These are phyloP conservation scores for Coemansia guatemalensis DNA, from an alignment of 192 early-diverging fungal species.

Conservation along the genomic window DNA sequence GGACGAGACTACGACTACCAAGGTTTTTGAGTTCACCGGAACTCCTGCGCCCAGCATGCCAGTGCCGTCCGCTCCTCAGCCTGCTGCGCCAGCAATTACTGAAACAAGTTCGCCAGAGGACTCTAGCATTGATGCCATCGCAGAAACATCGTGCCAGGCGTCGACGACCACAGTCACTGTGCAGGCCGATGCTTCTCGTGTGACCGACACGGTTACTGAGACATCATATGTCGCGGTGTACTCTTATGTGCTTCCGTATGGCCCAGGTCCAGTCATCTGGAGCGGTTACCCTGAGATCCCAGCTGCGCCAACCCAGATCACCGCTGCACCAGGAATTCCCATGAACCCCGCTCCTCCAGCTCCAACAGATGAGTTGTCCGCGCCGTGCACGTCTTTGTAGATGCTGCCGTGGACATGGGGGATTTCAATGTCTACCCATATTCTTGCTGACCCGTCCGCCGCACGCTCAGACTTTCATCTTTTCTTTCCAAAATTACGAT, in stretches of 20 bases:
- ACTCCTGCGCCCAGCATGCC: conserved; percentile 19
- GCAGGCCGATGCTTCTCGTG: conserved; percentile 6
- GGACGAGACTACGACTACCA: background rate
- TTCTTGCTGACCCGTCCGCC: conserved; percentile 2
- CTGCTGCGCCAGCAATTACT: background rate
- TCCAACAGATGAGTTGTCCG: too few species aligned
- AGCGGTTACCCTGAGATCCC: conserved; percentile 13
- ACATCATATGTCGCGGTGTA: conserved; percentile 13
- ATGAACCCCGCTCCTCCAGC: background rate
- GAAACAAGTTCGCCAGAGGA: background rate
- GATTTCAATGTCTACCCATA: background rate
- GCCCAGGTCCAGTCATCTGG: conserved; percentile 45
- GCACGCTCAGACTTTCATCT: background rate
- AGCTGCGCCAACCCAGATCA: background rate
- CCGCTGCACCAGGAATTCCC: background rate
- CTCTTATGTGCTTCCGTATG: conserved; percentile 13
- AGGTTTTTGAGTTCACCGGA: conserved; percentile 3
- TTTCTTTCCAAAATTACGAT: too few species aligned
- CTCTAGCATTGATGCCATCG: conserved; percentile 5
- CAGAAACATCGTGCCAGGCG: background rate
- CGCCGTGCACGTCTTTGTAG: too few species aligned
- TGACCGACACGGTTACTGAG: conserved; percentile 19
- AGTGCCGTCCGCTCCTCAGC: conserved; percentile 11
- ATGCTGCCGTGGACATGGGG: too few species aligned
- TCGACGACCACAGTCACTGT: conserved; percentile 13